Base-by-base conservation (phyloP, 2,329 filamentous ascomycete genomes). In the Cercospora sp. region DNA sequence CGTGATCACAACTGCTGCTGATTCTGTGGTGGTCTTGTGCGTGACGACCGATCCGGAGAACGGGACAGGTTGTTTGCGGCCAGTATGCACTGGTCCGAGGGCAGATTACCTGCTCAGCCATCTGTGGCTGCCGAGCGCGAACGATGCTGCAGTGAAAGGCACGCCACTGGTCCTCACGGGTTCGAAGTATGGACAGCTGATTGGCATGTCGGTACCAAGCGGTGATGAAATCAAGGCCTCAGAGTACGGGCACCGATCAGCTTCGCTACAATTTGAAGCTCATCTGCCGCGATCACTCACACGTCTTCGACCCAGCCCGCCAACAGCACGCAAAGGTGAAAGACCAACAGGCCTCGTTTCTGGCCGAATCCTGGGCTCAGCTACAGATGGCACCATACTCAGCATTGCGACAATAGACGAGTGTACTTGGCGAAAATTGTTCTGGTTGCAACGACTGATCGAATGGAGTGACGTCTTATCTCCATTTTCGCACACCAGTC, bases 401-500 rank as follows among this genome's bases (percentile, higher is more conserved):
- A 77, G 81, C 16, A 90, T 97, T 73, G 86, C 86, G 0, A 80
- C 94, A 13, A 80, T 98, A 0, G 81, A 84, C 9, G 74, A 85
- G 18, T 79, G 86, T 2, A 85, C 89, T 7, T 91, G 90, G 87
- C 84, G 85, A 6, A 82, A 96, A 3, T 83, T 98, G 5, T 85
- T 86, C 66, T 88, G 94, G 70, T 76, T 97, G 1, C 90, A 96
- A 75, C 90, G 90, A 67, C 77, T 96, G 59, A 73, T 77, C 62
- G 74, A 77, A 57, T 76, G 78, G 69, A 74, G 69, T 33, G 73
- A 79, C 28, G 72, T 75, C 36, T 71, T 79, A 7, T 75, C 73
- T n/a, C 72, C 76, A 7, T 71, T 72, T 57, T 72, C 71, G 1
- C 66, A 66, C 31, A n/a, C 12, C 33, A 67, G 45, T 60, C 63